phyloP scores from a whole-genome alignment of 257 asterid genomes.

The Cynanchum wilfordii region DNA sequence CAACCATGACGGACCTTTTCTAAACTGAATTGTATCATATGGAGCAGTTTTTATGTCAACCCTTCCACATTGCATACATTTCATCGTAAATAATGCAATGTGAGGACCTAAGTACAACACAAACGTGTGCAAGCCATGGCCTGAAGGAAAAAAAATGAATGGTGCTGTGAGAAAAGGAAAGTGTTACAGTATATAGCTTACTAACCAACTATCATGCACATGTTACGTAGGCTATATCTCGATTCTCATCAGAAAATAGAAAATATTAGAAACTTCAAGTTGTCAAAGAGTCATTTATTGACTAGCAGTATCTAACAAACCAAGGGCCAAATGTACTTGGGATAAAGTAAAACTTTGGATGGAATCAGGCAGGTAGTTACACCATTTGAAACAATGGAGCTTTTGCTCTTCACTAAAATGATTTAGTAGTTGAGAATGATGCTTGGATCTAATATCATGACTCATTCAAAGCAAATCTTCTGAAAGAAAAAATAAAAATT shows the following conservation, averaged over 20 bases:
- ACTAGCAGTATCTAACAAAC: background rate
- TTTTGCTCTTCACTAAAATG: background rate
- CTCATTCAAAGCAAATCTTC: background rate
- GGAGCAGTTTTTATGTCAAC: constrained; percentile 32
- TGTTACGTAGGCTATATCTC: too few species aligned
- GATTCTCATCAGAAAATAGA: background rate
- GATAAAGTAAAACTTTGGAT: background rate
- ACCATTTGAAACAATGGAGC: background rate
- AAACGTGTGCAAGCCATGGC: constrained; percentile 37
- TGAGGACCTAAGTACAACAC: constrained; percentile 37
- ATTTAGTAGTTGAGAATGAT: background rate
- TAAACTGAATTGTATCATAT: constrained; percentile 34
- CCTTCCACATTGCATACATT: constrained; percentile 32
- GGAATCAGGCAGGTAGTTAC: background rate
- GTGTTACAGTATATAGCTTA: background rate
- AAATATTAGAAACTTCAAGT: background rate
- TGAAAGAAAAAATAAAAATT: background rate
- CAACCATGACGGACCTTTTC: constrained; percentile 35
- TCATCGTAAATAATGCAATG: constrained; percentile 31
- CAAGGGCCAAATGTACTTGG: background rate
- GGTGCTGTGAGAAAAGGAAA: constrained; percentile 1
- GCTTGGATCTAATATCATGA: background rate
- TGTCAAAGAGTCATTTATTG: background rate
- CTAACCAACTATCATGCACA: background rate
- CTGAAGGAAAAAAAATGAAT: constrained; percentile 14